Evolutionary conservation across 768 basidiomycete species (phyloP).

Genomic region (Agrocybe pediades): DNA sequence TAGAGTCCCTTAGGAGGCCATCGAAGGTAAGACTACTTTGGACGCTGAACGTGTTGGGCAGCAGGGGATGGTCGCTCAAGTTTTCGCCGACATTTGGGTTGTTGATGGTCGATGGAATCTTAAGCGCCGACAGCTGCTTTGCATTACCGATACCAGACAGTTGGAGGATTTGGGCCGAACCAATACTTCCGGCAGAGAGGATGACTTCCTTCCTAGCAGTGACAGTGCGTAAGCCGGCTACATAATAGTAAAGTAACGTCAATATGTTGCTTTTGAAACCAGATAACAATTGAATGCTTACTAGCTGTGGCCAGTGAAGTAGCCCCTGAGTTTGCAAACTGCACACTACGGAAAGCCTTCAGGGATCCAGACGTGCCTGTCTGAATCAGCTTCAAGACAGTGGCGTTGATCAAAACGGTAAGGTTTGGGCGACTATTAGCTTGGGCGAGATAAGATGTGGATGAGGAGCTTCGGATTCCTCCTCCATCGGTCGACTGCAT

Average conservation of each 20-base stretch:
- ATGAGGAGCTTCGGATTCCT: constrained; percentile 15
- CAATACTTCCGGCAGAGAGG: constrained; percentile 19
- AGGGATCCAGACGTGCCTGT: constrained; percentile 2
- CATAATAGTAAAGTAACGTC: neutral
- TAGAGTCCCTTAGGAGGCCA: constrained; percentile 2
- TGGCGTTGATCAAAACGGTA: constrained; percentile 13
- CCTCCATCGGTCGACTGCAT: constrained; percentile 7
- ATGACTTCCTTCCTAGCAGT: constrained; percentile 20
- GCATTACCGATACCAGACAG: constrained; percentile 22
- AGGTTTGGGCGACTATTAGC: constrained; percentile 9
- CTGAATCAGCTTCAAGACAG: constrained; percentile 19
- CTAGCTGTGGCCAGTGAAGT: constrained; percentile 1
- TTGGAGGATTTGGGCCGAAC: constrained; percentile 23
- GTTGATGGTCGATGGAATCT: constrained; percentile 16
- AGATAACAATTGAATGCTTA: neutral
- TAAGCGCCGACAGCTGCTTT: constrained; percentile 10
- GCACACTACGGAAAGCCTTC: constrained; percentile 22
- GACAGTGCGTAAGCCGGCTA: neutral
- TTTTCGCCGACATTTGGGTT: constrained; percentile 20
- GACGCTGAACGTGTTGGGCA: constrained; percentile 15
- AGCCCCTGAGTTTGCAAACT: constrained; percentile 12
- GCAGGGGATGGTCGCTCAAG: constrained; percentile 16
- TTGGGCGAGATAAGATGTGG: constrained; percentile 8
- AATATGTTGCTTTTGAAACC: neutral
- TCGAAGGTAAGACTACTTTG: constrained; percentile 8